These are phyloP conservation scores for Leishmania aethiopica DNA, from an alignment of 208 protist species.

Conservation along the genomic window DNA sequence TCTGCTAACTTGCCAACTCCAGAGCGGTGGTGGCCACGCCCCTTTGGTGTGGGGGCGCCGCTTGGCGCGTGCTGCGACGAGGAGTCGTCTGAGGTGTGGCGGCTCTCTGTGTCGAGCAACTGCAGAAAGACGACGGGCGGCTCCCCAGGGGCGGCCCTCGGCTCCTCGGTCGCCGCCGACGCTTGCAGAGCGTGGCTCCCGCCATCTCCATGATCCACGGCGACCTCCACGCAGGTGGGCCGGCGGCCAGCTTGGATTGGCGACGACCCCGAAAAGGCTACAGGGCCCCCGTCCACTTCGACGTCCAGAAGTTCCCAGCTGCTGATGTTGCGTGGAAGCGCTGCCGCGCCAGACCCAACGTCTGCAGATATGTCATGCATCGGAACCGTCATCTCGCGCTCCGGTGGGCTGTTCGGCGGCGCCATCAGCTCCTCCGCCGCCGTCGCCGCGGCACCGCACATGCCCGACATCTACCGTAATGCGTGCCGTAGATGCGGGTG, in stretches of 20 bases:
- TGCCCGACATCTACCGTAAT: not conserved
- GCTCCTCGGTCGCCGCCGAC: not conserved
- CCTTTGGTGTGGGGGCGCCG: not conserved
- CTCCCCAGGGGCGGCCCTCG: not conserved
- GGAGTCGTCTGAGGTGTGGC: not conserved
- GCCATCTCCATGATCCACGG: not conserved
- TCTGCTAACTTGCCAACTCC: not conserved
- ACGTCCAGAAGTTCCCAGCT: constrained; percentile 33
- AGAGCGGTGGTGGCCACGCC: not conserved
- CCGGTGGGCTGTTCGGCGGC: constrained; percentile 5
- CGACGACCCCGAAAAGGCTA: not conserved
- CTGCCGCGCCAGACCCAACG: not conserved
- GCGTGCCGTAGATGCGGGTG: not conserved
- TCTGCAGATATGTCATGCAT: not conserved
- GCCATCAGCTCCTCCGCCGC: not conserved
- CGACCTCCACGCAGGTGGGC: not conserved
- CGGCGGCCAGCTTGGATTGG: not conserved
- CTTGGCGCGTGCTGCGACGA: not conserved
- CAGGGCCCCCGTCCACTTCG: not conserved
- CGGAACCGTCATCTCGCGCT: constrained; percentile 11
- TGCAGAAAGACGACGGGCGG: not conserved
- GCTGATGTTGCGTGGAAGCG: constrained; percentile 20
- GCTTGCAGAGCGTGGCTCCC: not conserved
- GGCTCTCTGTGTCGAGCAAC: not conserved
- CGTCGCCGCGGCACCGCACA: not conserved